Base-by-base conservation (phyloP, 2,329 filamentous ascomycete species). In the Sclerotinia subarctica region DNA sequence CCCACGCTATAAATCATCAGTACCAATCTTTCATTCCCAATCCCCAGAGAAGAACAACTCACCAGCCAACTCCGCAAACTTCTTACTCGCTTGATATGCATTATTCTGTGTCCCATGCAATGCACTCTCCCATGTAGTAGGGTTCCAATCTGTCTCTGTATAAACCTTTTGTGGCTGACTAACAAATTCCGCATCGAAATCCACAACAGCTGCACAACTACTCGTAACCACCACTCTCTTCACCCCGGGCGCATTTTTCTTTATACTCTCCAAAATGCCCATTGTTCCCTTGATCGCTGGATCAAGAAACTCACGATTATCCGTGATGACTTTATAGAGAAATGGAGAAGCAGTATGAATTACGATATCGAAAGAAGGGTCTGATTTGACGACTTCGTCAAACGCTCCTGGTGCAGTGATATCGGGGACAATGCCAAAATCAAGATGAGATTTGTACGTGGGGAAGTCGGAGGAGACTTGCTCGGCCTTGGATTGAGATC, bases 331-430 rank as follows among this genome's bases (percentile, higher is more conserved):
- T 15, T 73, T 70, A 4, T 75, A 77, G 49, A 76, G 72, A 70
- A 80, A 80, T 1, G 73, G 91, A 0, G 86, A 90, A 2, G 90
- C 89, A 5, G 89, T 91, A 77, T 92, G 89, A 64, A 92, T 83
- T 64, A 94, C 89, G 21, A 72, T 78, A 77, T 59, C 76, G 72
- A 69, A 79, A 75, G 44, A 75, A 59, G 85, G 88, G 72, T 90
- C 87, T 71, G 93, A 91, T 5, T 79, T 70, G 60, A 78, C 69
- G n/a, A 81, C 76, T 75, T 84, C 77, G 68, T 90, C 84, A 73
- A 94, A 95, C n/a, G 90, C 90, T 38, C 85, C 85, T 21, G 86
- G 83, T 70, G 86, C 76, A 0, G 89, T 88, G 70, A 95, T 88
- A 71, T 95, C 90, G 53, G 86, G 83, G 19, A 95, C 90, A 69